A percentile compares a stretch with the other conserved stretches of the same genome.
phyloP scores from a whole-genome alignment of 1,284 basidiomycete species.

The Pseudozyma sp. region DNA sequence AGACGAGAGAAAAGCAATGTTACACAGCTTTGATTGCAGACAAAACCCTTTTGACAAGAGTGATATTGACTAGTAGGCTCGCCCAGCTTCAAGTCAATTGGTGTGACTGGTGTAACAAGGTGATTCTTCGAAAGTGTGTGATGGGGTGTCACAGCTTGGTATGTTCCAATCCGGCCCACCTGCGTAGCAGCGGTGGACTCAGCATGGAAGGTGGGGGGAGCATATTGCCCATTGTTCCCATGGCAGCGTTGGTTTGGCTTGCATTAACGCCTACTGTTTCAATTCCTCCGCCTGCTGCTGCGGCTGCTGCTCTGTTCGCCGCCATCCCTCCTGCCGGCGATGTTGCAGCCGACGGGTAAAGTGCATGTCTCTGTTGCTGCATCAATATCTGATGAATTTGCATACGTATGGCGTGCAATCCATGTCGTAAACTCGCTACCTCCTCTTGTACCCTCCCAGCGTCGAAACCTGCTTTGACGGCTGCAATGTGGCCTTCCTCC shows the following conservation, averaged over 20 bases:
- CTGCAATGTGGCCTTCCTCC: slow-evolving; percentile 49
- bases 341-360: slow-evolving; percentile 15
- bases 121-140: background rate
- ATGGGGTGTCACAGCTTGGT: slow-evolving; percentile 35
- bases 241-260: background rate
- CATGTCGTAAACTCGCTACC: slow-evolving; percentile 47
- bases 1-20: background rate
- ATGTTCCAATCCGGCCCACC: slow-evolving; percentile 47
- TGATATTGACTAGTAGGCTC: background rate
- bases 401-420: slow-evolving; percentile 51
- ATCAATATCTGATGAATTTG: slow-evolving; percentile 54
- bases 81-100: too few relatives aligned
- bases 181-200: slow-evolving; percentile 32
- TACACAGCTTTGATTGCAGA: background rate
- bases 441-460: slow-evolving; percentile 52
- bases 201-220: slow-evolving; percentile 14
- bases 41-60: background rate
- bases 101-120: too few relatives aligned
- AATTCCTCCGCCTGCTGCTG: background rate
- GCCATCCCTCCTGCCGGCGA: background rate
- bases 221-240: slow-evolving; percentile 7
- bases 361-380: slow-evolving; percentile 42
- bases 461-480: slow-evolving; percentile 48
- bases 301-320: background rate
- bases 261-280: background rate